Base-by-base conservation (phyloP, 2,329 filamentous ascomycete genomes). In the Xylariales sp. region DNA sequence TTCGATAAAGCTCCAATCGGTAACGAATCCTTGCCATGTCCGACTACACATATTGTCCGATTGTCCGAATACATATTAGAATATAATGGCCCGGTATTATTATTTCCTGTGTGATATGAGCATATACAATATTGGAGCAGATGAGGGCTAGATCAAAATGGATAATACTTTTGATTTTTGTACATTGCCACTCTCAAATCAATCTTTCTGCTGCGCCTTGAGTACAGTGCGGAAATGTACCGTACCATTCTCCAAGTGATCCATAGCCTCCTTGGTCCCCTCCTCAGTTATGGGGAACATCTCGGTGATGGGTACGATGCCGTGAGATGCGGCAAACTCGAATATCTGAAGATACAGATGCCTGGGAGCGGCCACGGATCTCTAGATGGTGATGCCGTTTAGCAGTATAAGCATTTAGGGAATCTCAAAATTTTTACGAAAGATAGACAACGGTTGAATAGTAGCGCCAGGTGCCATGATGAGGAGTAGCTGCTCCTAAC, bases 301-400 rank as follows among this genome's bases (percentile, higher is more conserved):
- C 62, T 77, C 62, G 16, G 71, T 59, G 20, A 79, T 61, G 3
- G 76, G 75, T 51, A 64, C 65, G 49, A 81, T 73, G 12, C 64
- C 53, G 52, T 81, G 74, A 7, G 64, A 52, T 15, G 75, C 72
- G 1, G 74, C 73, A 48, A 81, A 81, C 6, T 69, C 65, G 19
- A 81, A 59, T 73, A 81, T 80, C 37, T 70, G 63, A 27, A 64
- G 59, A 46, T 79, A 74, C 13, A 71, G 58, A 47, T 67, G 60
- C 24, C 75, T 54, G 0, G 74, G 59, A 0, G 74, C 75, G 16
- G 80, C 70, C 3, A 78, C 50, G 12, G 63, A 65, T 20, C 74
- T 75, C 52, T 82, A 75, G 14, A 85, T 56, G 2, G 61, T 66
- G 31, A 83, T 59, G 6, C 75, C 79, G 8, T 62, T 55, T 8